Percentiles rank a stretch among this genome's conserved stretches.
Evolutionary conservation across 2,329 filamentous ascomycete species (phyloP).

Genomic region (Fusarium euwallaceae): DNA sequence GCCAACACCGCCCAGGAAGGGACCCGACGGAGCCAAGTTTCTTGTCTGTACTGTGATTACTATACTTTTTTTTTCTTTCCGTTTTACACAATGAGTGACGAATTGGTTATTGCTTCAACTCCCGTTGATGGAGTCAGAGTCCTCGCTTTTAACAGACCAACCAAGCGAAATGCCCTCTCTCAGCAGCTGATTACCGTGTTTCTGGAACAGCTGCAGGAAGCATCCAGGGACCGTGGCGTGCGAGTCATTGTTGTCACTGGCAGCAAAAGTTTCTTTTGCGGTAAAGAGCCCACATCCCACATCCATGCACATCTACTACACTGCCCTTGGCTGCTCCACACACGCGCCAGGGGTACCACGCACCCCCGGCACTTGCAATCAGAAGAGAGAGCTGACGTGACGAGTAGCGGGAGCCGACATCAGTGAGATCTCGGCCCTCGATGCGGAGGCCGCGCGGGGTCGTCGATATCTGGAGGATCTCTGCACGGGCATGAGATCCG

Average conservation of each 20-base stretch:
- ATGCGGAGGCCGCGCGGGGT: conserved; percentile 49
- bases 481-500: conserved; percentile 49
- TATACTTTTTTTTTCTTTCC: neutral
- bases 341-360: conserved; percentile 9
- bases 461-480: conserved; percentile 58
- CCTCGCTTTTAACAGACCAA: conserved; percentile 65
- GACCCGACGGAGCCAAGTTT: conserved; percentile 3
- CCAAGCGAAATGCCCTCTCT: conserved; percentile 70
- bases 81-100: conserved; percentile 25
- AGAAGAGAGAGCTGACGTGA: conserved; percentile 3
- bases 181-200: conserved; percentile 62
- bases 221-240: conserved; percentile 44
- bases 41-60: neutral
- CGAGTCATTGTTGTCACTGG: conserved; percentile 57
- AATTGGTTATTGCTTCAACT: conserved; percentile 44
- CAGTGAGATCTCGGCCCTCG: conserved; percentile 52
- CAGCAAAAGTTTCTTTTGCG: conserved; percentile 54
- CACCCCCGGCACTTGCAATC: conserved; percentile 23
- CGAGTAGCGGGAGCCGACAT: conserved; percentile 53
- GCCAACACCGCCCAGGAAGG: conserved; percentile 15
- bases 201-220: conserved; percentile 46
- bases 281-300: conserved; percentile 37
- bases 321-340: neutral
- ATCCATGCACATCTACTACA: neutral
- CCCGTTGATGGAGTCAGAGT: conserved; percentile 57